phyloP scores from a whole-genome alignment of 306 rosid genomes.

The Cucumis sativus region DNA sequence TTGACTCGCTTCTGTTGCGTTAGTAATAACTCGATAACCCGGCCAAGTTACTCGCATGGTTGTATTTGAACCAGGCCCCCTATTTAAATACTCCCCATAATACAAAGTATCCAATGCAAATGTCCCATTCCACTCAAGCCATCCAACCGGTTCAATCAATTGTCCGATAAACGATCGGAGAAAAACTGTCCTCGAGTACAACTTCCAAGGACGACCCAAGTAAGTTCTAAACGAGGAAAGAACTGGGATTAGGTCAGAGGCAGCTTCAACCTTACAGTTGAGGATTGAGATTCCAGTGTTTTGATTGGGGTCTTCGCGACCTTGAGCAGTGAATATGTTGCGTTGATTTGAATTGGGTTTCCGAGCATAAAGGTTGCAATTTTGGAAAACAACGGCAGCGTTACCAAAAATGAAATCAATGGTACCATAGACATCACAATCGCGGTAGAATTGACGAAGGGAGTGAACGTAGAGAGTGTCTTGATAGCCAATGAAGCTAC shows the following conservation, averaged over 20 bases:
- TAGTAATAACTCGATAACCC: conserved; percentile 59
- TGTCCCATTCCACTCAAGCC: conserved; percentile 71
- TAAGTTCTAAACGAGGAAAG: conserved; percentile 34
- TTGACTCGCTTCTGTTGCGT: conserved; percentile 39
- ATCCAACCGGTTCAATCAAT: conserved; percentile 45
- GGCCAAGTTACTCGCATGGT: conserved; percentile 59
- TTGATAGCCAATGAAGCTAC: conserved; percentile 81
- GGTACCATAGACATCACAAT: conserved; percentile 79
- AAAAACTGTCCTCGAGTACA: conserved; percentile 55
- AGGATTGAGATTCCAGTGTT: conserved; percentile 70
- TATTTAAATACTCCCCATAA: conserved; percentile 63
- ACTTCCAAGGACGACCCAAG: conserved; percentile 83
- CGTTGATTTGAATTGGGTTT: conserved; percentile 42
- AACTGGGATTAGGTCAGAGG: conserved; percentile 41
- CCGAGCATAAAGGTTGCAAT: conserved; percentile 71
- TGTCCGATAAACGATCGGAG: conserved; percentile 40
- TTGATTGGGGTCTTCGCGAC: conserved; percentile 74
- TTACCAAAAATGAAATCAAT: conserved; percentile 79
- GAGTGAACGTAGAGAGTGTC: conserved; percentile 94
- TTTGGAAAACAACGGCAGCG: conserved; percentile 65
- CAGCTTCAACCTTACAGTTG: conserved; percentile 53
- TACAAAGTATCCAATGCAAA: conserved; percentile 60
- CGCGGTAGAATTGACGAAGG: conserved; percentile 76
- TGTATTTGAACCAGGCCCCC: conserved; percentile 59
- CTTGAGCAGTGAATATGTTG: conserved; percentile 80